phyloP scores from a whole-genome alignment of 2,329 filamentous ascomycete genomes.

The Fusarium pseudograminearum region DNA sequence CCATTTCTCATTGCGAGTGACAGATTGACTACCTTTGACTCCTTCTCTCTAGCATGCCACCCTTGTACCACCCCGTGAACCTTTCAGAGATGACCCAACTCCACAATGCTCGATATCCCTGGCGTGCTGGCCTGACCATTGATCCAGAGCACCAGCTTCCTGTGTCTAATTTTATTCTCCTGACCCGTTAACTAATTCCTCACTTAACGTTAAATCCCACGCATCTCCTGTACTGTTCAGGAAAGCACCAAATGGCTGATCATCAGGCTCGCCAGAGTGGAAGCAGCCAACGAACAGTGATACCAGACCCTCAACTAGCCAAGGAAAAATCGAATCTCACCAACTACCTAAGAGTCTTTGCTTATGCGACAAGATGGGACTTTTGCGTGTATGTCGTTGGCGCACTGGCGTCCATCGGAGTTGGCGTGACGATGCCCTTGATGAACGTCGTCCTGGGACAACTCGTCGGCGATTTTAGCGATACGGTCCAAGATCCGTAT shows the following conservation, averaged over 20 bases:
- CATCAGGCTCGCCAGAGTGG: constrained; percentile 10
- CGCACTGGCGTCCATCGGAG: constrained; percentile 50
- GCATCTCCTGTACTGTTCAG: background rate
- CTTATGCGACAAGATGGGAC: constrained; percentile 49
- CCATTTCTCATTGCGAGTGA: constrained; percentile 1
- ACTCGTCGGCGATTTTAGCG: constrained; percentile 46
- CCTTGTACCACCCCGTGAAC: background rate
- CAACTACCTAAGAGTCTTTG: constrained; percentile 46
- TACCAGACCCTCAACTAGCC: background rate
- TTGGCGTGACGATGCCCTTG: constrained; percentile 51
- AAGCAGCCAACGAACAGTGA: constrained; percentile 4
- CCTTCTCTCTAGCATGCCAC: background rate
- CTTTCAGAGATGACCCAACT: constrained; percentile 1
- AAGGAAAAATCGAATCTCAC: constrained; percentile 27
- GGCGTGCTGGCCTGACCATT: background rate
- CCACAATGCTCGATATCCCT: constrained; percentile 2
- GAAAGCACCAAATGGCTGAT: constrained; percentile 8
- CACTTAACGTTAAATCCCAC: background rate
- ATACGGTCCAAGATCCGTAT: constrained; percentile 43
- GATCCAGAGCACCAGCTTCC: constrained; percentile 7
- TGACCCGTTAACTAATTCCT: constrained; percentile 2
- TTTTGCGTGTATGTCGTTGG: constrained; percentile 46
- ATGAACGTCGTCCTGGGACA: constrained; percentile 54
- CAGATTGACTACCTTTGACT: background rate
- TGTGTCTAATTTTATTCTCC: constrained; percentile 1